A percentile compares a stretch with the other conserved stretches of the same genome.
These are phyloP conservation scores for Lolium rigidum DNA, from an alignment of 176 grass and related monocot species.

Conservation along the genomic window DNA sequence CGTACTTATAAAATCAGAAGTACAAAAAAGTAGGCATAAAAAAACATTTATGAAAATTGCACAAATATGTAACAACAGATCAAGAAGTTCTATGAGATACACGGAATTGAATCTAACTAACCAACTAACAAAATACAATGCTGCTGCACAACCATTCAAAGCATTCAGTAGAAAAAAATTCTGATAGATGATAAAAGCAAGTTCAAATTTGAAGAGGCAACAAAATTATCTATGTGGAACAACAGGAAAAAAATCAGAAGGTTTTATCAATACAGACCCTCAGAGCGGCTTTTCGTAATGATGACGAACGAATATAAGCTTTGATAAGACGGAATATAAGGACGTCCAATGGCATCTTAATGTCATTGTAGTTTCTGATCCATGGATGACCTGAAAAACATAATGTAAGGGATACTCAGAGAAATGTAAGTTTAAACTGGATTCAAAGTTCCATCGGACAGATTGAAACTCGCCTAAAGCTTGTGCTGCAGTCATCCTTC, in stretches of 20 bases:
- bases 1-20: conserved; percentile 4
- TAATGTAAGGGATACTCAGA: conserved; percentile 30
- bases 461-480: conserved; percentile 62
- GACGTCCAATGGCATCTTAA: conserved; percentile 70
- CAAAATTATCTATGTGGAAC: conserved; percentile 10
- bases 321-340: conserved; percentile 82
- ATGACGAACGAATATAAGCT: conserved; percentile 80
- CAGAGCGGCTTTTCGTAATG: conserved; percentile 74
- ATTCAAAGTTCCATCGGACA: not conserved
- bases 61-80: not conserved
- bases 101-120: not conserved
- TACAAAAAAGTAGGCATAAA: not conserved
- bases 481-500: conserved; percentile 87
- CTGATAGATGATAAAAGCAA: not conserved
- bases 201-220: not conserved
- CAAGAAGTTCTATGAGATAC: not conserved
- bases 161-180: not conserved
- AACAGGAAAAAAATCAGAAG: conserved; percentile 16
- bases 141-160: conserved; percentile 19
- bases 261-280: conserved; percentile 52
- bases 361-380: conserved; percentile 84
- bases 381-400: conserved; percentile 76
- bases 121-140: not conserved
- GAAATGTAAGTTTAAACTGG: conserved; percentile 15
- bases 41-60: not conserved